Conservation (phyloP, 805 yeast genomes). For the baker's yeast (Saccharomyces cerevisiae) region DNA sequence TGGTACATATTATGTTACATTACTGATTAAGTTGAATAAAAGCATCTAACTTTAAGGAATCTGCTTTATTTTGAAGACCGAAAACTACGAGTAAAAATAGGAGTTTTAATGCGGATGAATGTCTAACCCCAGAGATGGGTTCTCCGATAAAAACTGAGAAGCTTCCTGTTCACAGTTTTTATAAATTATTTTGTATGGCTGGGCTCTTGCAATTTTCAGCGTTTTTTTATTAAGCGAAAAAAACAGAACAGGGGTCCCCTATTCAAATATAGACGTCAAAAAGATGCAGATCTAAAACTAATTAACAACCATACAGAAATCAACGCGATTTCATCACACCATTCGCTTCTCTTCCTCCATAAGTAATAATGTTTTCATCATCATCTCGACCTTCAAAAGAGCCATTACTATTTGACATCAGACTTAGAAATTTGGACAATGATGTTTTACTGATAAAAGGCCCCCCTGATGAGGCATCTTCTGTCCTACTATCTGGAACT, state of each 20-base stretch:
- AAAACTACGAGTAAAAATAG: no score
- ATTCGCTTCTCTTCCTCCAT: neutral
- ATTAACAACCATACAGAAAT: neutral
- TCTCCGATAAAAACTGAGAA: neutral
- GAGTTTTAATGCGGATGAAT: no score
- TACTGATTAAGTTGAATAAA: neutral
- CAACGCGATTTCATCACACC: neutral
- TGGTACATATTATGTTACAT: neutral
- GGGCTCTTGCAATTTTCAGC: neutral
- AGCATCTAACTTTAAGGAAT: neutral
- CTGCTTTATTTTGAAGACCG: neutral
- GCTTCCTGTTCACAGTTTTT: neutral
- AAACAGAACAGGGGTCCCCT: neutral
- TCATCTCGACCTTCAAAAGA: constrained; percentile 17
- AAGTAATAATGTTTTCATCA: constrained; percentile 4
- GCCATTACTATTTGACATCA: constrained; percentile 40
- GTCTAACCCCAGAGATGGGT: neutral
- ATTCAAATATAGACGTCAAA: neutral
- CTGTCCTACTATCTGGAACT: constrained; percentile 67
- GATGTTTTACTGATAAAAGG: constrained; percentile 83
- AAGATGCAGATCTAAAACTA: neutral
- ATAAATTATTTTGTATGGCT: neutral
- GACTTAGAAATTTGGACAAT: constrained; percentile 60
- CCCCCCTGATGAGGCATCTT: constrained; percentile 62
- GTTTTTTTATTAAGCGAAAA: neutral